Base-by-base conservation (phyloP, 768 basidiomycete genomes). In the Cantharellus cinnabarinus region DNA sequence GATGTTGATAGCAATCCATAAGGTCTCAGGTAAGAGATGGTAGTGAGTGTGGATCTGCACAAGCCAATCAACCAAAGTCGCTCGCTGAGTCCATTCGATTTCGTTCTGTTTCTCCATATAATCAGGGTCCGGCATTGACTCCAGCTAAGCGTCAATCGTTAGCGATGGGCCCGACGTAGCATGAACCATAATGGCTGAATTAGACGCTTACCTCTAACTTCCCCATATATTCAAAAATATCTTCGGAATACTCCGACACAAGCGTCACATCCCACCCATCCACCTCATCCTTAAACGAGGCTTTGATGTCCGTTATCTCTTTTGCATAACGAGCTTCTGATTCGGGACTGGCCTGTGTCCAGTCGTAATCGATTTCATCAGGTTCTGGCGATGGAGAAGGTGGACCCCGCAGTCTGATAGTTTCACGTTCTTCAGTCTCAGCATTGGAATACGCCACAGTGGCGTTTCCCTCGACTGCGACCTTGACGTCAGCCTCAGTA, bases 1-100 rank as follows among this genome's bases (percentile, higher is more conserved):
- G 62, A 99, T 83, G 74, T 98, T 99, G 76, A 99, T 79, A 48
- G 94, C 89, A 66, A 98, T 98, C 95, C 95, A 99, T 15, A 98
- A 79, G 2, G 95, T 99, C 71, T 99, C 95, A 38, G 95, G 94
- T 53, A 97, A 79, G 88, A 99, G 89, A 75, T 97, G 94, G 76
- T 98, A 99, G 38, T 91, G 84, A 62, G 97, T 75, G 74, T 99
- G 95, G 41, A 98, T 90, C 69, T 98, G 94, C 58, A 94, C 78
- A 34, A 99, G 77, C 95, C 95, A 99, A 74, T 99, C 95, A 64
- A 99, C 86, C 44, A 99, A 79, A 2, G 89, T 91, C 68, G 91
- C 85, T 58, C 95, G 87, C 91, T 95, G 97, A 20, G 76, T 70
- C 93, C 93, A 76, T 59, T 73, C 70, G 65, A 99, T 85, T 71